phyloP scores from a whole-genome alignment of 1,139 yeast genomes.

The Geotrichum fermentans region DNA sequence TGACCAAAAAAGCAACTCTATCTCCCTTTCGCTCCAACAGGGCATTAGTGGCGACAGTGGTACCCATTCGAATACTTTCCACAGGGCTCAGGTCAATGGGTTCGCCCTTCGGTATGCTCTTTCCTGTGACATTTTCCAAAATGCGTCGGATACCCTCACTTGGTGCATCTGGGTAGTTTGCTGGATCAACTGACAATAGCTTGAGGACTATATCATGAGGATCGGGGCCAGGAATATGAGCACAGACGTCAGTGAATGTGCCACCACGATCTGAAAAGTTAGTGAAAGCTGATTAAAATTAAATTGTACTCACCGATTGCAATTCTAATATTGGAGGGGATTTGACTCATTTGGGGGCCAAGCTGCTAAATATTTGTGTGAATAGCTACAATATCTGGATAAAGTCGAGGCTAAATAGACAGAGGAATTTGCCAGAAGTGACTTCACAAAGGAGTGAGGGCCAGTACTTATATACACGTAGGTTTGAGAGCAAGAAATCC shows the following conservation, averaged over 20 bases:
- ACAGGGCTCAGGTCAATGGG: conserved; percentile 47
- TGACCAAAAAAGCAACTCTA: conserved; percentile 56
- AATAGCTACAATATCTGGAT: background rate
- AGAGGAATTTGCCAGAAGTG: no score
- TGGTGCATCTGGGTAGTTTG: conserved; percentile 83
- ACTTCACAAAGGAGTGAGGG: no score
- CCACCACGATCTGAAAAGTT: conserved; percentile 48
- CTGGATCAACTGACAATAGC: conserved; percentile 79
- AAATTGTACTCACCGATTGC: conserved; percentile 19
- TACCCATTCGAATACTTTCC: conserved; percentile 66
- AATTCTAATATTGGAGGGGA: conserved; percentile 15
- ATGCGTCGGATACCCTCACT: conserved; percentile 83
- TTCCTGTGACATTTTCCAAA: conserved; percentile 53
- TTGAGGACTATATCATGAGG: conserved; percentile 58
- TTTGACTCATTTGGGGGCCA: background rate
- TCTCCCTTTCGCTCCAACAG: conserved; percentile 65
- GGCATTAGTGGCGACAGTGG: conserved; percentile 79
- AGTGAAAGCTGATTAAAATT: background rate
- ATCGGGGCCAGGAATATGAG: conserved; percentile 39
- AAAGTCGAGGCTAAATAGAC: no score
- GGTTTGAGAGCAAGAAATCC: no score
- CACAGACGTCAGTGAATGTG: conserved; percentile 79
- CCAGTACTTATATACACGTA: no score
- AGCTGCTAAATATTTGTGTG: background rate
- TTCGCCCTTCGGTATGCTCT: conserved; percentile 42